Percentiles rank a stretch among this genome's conserved stretches.
These are phyloP conservation scores for Fusarium continuum DNA, from an alignment of 2,329 filamentous ascomycete genomes.

Conservation along the genomic window DNA sequence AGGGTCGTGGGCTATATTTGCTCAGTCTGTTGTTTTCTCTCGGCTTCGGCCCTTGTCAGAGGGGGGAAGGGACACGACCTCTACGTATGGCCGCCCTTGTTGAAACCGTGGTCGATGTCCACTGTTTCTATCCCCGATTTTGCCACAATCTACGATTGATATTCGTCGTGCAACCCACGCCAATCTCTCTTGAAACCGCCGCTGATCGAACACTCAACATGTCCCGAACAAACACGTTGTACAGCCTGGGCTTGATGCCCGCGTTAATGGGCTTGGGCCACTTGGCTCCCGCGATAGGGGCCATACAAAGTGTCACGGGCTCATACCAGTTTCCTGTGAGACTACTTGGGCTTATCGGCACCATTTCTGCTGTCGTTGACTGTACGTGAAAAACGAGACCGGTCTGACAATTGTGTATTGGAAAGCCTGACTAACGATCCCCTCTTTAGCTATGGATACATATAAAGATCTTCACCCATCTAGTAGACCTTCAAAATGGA, in stretches of 20 bases:
- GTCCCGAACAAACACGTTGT: constrained; percentile 13
- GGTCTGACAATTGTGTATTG: too few relatives aligned
- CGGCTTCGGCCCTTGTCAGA: neutral
- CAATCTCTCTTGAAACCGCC: too few relatives aligned
- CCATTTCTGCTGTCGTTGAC: constrained; percentile 16
- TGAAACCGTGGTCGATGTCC: too few relatives aligned
- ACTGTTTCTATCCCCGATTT: too few relatives aligned
- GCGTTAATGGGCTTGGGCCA: constrained; percentile 17
- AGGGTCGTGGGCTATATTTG: neutral
- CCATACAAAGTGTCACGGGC: constrained; percentile 5
- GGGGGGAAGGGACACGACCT: too few relatives aligned
- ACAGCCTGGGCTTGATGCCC: constrained; percentile 22
- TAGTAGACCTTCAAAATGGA: constrained; percentile 1
- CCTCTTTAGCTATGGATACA: constrained; percentile 9
- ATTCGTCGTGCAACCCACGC: too few relatives aligned
- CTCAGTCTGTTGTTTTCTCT: neutral
- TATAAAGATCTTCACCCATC: constrained; percentile 11
- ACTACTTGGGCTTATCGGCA: constrained; percentile 11
- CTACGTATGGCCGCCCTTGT: too few relatives aligned
- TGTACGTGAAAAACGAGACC: neutral
- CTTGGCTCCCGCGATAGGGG: constrained; percentile 15
- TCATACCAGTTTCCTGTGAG: constrained; percentile 12
- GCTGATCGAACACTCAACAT: neutral
- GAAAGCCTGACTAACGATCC: neutral
- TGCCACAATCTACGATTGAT: too few relatives aligned